Evolutionary conservation across 257 asterid genomes (phyloP), one percentile per base, ranked within the genome.

Genomic region (Prunella vulgaris): DNA sequence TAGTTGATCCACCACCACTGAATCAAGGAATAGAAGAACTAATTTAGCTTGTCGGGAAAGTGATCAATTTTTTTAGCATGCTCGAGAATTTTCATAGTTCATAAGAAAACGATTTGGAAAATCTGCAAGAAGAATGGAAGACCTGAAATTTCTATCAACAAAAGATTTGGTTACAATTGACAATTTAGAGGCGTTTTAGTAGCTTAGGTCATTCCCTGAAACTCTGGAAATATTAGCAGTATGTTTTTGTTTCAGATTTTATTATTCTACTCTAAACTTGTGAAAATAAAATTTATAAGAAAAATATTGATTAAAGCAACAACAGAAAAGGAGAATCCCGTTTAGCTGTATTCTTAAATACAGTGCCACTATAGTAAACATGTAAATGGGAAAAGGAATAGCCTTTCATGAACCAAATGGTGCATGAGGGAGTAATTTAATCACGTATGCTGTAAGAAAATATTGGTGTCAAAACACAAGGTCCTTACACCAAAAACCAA

Each of bases 1-100:
- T 91, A 74, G 99, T 91, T 5, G 96, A 89, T 77, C 97, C 99
- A 79, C 97, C 97, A 51, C 99, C 99, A 83, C 99, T 94, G 86
- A 58, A 82, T 56, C 82, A 84, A 83, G 76, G 64, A 81, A 74
- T 59, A 70, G 51, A 48, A 42, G 7, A 17, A n/a, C 57, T 22
- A 14, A 72, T 68, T 77, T 65, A 80, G 66, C 67, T 69, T 33
- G 59, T 22, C n/a, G 20, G 48, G 54, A 64, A 5, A 64, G 60
- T 44, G 18, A 15, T 30, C 33, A 62, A 30, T 27, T 13, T 21
- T 32, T 35, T 25, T 54, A 62, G 35, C 42, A 44, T 61, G 37
- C 62, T 48, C 9, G 10, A 56, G 17, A 78, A 61, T 21, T 73
- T 61, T 12, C 64, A 66, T 54, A 32, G 14, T 24, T 64, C 46